Evolutionary conservation across 2,329 filamentous ascomycete genomes (phyloP).

Genomic region (Leptosphaerulina australis): DNA sequence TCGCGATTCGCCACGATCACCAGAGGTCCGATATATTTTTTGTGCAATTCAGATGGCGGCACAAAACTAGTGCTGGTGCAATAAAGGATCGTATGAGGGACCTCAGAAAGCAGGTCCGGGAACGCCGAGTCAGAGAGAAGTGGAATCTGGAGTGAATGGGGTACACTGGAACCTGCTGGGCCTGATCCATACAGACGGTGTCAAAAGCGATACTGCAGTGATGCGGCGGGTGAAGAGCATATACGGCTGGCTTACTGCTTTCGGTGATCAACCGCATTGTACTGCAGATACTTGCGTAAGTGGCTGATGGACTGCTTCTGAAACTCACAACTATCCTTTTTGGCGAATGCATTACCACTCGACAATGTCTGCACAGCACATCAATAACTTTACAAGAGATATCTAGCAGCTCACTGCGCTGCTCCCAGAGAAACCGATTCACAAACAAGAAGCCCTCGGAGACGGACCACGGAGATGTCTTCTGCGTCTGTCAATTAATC

Average conservation of each 20-base stretch:
- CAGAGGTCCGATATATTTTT: not conserved
- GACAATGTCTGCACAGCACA: not conserved
- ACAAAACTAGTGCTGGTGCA: not conserved
- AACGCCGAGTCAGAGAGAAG: not conserved
- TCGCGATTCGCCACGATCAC: not conserved
- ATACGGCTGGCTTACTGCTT: not conserved
- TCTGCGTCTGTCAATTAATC: conserved; percentile 2
- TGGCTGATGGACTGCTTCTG: not conserved
- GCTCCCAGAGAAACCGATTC: not conserved
- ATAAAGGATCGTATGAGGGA: not conserved
- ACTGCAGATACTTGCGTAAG: not conserved
- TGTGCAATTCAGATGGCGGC: not conserved
- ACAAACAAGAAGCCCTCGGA: not conserved
- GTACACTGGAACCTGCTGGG: not conserved
- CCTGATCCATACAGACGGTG: not conserved
- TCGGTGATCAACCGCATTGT: not conserved
- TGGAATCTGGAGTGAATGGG: not conserved
- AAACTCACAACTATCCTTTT: not conserved
- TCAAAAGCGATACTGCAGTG: not conserved
- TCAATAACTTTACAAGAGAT: not conserved
- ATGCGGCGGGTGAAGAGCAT: not conserved
- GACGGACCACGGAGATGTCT: not conserved
- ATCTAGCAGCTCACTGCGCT: not conserved
- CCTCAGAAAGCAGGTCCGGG: not conserved
- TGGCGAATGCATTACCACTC: not conserved